Conservation (phyloP, 2,329 filamentous ascomycete genomes). For the Orbilia ellipsospora region DNA sequence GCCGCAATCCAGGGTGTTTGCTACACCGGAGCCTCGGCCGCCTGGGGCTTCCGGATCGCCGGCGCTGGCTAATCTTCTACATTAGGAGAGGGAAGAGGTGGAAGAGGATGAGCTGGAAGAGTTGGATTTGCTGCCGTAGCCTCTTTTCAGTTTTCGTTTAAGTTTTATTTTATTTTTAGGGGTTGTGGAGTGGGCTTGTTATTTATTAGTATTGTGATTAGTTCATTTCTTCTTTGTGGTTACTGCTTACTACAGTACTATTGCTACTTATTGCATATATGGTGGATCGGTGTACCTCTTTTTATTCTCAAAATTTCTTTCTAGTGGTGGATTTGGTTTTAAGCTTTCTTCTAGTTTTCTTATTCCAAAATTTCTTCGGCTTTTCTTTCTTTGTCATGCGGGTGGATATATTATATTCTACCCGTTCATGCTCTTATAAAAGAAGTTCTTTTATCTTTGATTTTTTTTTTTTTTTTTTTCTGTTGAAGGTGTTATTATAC, state of each 20-base stretch:
- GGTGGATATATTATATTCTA: no score
- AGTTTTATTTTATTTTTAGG: not conserved
- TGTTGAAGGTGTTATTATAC: no score
- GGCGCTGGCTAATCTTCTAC: conserved; percentile 59
- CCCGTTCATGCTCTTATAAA: no score
- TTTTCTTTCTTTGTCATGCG: not conserved
- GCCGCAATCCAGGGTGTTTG: conserved; percentile 46
- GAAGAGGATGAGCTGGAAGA: conserved; percentile 27
- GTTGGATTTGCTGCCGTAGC: conserved; percentile 26
- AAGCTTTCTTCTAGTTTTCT: no score
- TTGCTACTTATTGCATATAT: conserved; percentile 30
- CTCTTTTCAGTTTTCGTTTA: not conserved
- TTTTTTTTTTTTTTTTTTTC: no score
- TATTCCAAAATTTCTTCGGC: conserved; percentile 11
- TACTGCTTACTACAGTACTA: conserved; percentile 13
- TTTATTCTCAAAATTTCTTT: not conserved
- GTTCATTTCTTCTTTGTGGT: conserved; percentile 7
- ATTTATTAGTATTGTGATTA: conserved; percentile 8
- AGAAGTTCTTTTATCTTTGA: no score
- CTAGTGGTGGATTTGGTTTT: no score
- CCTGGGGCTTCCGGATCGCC: conserved; percentile 58
- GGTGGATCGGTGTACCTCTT: conserved; percentile 47
- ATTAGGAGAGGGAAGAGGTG: conserved; percentile 52
- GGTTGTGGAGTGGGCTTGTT: conserved; percentile 3
- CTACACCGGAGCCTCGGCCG: conserved; percentile 44